Evolutionary conservation across 2,329 filamentous ascomycete species (phyloP).

Genomic region (Lizonia empirigonia): DNA sequence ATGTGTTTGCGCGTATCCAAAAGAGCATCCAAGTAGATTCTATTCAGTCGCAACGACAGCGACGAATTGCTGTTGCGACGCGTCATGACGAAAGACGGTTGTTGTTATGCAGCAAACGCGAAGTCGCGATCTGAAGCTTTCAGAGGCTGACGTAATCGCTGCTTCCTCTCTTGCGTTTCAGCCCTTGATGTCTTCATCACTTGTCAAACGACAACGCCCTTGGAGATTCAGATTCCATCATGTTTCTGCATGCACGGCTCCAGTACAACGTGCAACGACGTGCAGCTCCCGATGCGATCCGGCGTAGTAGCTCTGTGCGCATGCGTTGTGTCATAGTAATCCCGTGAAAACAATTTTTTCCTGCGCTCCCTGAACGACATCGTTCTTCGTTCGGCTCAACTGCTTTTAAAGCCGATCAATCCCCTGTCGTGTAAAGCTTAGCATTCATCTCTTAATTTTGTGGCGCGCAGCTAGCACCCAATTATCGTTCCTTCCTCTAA

Average conservation of each 20-base stretch:
- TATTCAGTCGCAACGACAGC: not conserved
- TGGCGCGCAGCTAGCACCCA: not conserved
- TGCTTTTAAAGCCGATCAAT: not conserved
- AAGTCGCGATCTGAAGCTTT: not conserved
- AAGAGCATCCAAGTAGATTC: not conserved
- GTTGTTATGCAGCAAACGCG: not conserved
- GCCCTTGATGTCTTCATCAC: not conserved
- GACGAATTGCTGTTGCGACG: conserved; percentile 11
- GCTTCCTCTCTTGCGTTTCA: not conserved
- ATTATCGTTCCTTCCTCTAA: not conserved
- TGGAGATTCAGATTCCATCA: too few species aligned
- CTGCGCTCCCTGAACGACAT: conserved; percentile 6
- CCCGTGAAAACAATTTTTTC: conserved; percentile 1
- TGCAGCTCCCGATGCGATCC: not conserved
- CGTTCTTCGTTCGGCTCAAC: not conserved
- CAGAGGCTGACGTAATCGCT: conserved; percentile 11
- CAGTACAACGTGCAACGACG: not conserved
- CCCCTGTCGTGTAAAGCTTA: conserved; percentile 15
- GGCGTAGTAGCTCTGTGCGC: conserved; percentile 1
- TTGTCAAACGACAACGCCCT: not conserved
- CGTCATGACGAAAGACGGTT: conserved; percentile 16
- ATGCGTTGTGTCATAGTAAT: conserved; percentile 8
- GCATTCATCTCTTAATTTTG: conserved; percentile 3
- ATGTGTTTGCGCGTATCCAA: not conserved
- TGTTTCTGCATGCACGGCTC: too few species aligned